These are phyloP conservation scores for Rubia tinctorum DNA, from an alignment of 305 asterid species.

Conservation along the genomic window DNA sequence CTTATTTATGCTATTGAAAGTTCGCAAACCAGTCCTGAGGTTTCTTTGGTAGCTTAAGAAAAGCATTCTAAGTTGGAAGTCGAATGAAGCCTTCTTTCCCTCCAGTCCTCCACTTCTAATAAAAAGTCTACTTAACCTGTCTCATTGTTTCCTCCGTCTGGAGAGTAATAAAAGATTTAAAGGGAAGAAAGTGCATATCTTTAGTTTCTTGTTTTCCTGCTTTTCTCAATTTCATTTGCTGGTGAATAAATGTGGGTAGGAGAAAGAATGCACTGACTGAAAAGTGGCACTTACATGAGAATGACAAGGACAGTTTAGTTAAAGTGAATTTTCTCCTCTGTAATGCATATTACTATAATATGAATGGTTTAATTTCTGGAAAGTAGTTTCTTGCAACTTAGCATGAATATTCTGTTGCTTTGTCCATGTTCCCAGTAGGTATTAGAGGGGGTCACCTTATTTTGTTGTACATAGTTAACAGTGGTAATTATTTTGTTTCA, in stretches of 20 bases:
- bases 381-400: background rate
- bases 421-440: too few species aligned
- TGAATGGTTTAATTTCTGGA: constrained; percentile 2
- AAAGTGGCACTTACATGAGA: constrained; percentile 9
- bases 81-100: background rate
- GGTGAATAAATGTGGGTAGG: constrained; percentile 1
- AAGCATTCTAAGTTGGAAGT: background rate
- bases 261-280: constrained; percentile 4
- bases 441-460: too few species aligned
- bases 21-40: background rate
- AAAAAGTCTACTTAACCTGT: background rate
- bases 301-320: constrained; percentile 4
- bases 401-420: background rate
- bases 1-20: background rate
- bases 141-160: background rate
- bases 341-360: constrained; percentile 1
- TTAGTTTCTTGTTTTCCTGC: background rate
- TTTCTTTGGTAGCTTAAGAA: background rate
- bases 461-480: too few species aligned
- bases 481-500: too few species aligned
- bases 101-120: background rate
- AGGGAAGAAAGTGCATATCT: constrained; percentile 9
- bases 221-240: constrained; percentile 2
- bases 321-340: constrained; percentile 6
- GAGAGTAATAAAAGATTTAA: background rate